Percentiles rank a stretch among this genome's conserved stretches.
These are phyloP conservation scores for Prunus davidiana DNA, from an alignment of 306 rosid genomes.

Conservation along the genomic window DNA sequence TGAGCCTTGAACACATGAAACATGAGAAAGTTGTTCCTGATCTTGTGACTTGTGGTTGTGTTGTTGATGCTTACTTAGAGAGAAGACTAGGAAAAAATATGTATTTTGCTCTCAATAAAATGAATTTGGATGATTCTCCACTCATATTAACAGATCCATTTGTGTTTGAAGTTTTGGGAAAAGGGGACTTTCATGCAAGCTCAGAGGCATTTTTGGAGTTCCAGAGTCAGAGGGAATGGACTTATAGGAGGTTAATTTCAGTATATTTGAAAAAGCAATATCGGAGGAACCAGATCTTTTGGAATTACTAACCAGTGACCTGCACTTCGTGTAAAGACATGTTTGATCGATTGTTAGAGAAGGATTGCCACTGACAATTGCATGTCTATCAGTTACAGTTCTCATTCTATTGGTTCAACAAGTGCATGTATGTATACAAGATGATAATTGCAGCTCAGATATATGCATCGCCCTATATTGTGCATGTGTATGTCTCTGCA, in stretches of 20 bases:
- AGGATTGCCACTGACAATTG: neutral
- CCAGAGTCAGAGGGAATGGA: slow-evolving; percentile 51
- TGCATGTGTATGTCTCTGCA: neutral
- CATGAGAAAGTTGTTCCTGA: slow-evolving; percentile 66
- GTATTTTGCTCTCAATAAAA: slow-evolving; percentile 58
- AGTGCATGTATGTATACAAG: neutral
- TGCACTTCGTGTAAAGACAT: slow-evolving; percentile 1
- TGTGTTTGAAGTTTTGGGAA: slow-evolving; percentile 86
- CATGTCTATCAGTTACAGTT: neutral
- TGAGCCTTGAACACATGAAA: slow-evolving; percentile 83
- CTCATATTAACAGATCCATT: slow-evolving; percentile 54
- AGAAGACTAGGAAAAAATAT: slow-evolving; percentile 71
- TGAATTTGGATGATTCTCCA: slow-evolving; percentile 56
- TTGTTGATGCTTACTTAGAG: slow-evolving; percentile 77
- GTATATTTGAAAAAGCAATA: slow-evolving; percentile 60
- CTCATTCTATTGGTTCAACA: neutral
- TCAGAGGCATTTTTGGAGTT: slow-evolving; percentile 77
- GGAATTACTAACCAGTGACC: slow-evolving; percentile 58
- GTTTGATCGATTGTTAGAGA: slow-evolving; percentile 6
- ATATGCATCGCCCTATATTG: neutral
- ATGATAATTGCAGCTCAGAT: neutral
- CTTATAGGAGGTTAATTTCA: slow-evolving; percentile 48
- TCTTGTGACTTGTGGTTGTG: slow-evolving; percentile 85
- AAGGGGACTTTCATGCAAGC: slow-evolving; percentile 81
- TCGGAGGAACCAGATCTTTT: slow-evolving; percentile 71